A percentile compares a stretch with the other conserved stretches of the same genome.
phyloP scores from a whole-genome alignment of 129 eudicot genomes.

The Escallonia herrerae region DNA sequence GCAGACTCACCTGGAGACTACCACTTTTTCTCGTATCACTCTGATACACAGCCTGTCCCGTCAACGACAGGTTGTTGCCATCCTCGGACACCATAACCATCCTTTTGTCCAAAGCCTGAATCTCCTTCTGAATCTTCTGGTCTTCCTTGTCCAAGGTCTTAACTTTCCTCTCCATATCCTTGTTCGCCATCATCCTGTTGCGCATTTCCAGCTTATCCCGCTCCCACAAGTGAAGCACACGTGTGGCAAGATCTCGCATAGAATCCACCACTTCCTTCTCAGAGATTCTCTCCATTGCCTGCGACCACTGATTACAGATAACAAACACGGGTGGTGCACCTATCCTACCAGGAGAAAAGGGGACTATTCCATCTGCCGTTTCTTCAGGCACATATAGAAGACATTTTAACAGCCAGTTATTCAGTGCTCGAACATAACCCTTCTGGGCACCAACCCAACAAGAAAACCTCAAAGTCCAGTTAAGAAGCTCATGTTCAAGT shows the following conservation, averaged over 20 bases:
- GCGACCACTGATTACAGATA: conserved; percentile 83
- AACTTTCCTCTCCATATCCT: conserved; percentile 49
- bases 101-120: conserved; percentile 72
- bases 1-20: conserved; percentile 65
- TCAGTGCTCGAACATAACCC: conserved; percentile 64
- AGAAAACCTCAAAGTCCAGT: conserved; percentile 78
- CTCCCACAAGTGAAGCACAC: conserved; percentile 75
- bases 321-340: conserved; percentile 86
- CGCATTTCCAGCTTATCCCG: conserved; percentile 70
- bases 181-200: conserved; percentile 48
- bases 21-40: conserved; percentile 78
- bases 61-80: conserved; percentile 13
- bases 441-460: conserved; percentile 78
- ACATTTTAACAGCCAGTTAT: conserved; percentile 78
- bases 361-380: conserved; percentile 77
- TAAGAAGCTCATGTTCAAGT: conserved; percentile 73
- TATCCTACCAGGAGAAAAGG: conserved; percentile 85
- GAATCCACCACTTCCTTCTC: conserved; percentile 79
- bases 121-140: conserved; percentile 70
- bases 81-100: conserved; percentile 46
- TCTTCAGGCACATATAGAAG: conserved; percentile 78
- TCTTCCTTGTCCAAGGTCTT: conserved; percentile 80
- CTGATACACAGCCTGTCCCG: conserved; percentile 67
- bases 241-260: conserved; percentile 58
- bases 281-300: conserved; percentile 64